Conservation (phyloP, 805 yeast species). For the Candida lessepsii region DNA sequence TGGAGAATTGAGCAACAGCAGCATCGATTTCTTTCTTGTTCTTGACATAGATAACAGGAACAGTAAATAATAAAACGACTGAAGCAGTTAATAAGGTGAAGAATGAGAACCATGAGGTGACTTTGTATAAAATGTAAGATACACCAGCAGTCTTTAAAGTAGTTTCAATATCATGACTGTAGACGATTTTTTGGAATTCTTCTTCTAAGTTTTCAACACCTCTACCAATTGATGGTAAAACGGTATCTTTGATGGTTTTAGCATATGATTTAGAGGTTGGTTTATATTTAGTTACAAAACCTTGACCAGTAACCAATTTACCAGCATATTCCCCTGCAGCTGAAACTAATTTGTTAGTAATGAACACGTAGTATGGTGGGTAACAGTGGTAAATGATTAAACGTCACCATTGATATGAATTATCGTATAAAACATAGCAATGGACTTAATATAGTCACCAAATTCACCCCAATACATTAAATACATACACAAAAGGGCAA, state of each 20-base stretch:
- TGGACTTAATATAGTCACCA: background rate
- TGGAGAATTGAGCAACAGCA: slow-evolving; percentile 45
- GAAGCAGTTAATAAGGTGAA: slow-evolving; percentile 61
- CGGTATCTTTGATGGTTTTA: slow-evolving; percentile 32
- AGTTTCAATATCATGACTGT: slow-evolving; percentile 67
- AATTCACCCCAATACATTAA: background rate
- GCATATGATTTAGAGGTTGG: slow-evolving; percentile 49
- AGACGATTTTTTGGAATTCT: slow-evolving; percentile 53
- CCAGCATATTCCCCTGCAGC: slow-evolving; percentile 79
- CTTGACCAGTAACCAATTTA: slow-evolving; percentile 70
- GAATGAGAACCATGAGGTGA: slow-evolving; percentile 74
- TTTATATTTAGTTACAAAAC: slow-evolving; percentile 74
- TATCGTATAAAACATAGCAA: too few relatives aligned
- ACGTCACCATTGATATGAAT: background rate
- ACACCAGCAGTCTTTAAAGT: slow-evolving; percentile 72
- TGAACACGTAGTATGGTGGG: background rate
- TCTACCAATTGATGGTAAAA: slow-evolving; percentile 43
- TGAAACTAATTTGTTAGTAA: slow-evolving; percentile 41
- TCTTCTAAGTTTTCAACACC: slow-evolving; percentile 52
- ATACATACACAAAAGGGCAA: slow-evolving; percentile 48
- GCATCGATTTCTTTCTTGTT: slow-evolving; percentile 79
- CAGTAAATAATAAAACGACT: slow-evolving; percentile 64
- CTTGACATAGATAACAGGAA: slow-evolving; percentile 70
- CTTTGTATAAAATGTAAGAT: slow-evolving; percentile 62
- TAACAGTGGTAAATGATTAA: too few relatives aligned